These are phyloP conservation scores for Citrullus amarus DNA, from an alignment of 306 rosid genomes.

Conservation along the genomic window DNA sequence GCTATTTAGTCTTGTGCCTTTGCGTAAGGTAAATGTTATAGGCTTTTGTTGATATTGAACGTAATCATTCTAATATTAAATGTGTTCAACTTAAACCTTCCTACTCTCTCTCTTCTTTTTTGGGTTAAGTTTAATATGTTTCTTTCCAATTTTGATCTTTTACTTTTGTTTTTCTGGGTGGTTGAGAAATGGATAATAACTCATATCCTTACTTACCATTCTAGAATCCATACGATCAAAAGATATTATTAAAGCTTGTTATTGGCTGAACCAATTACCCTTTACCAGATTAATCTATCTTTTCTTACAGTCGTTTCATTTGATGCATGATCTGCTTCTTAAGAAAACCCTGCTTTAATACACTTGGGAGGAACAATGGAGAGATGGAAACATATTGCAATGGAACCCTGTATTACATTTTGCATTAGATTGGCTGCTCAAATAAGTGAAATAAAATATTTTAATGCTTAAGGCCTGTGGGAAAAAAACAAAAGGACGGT, in stretches of 20 bases:
- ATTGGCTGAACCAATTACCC: neutral
- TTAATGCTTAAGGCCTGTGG: neutral
- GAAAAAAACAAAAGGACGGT: neutral
- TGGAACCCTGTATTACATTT: neutral
- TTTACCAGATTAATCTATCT: neutral
- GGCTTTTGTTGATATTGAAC: neutral
- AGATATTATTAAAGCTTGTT: neutral
- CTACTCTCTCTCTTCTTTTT: neutral
- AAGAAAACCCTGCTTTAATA: neutral
- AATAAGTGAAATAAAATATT: neutral
- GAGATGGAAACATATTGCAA: neutral
- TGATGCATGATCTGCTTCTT: neutral
- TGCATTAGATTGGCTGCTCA: neutral
- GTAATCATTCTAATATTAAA: neutral
- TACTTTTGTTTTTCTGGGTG: neutral
- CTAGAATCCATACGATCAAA: neutral
- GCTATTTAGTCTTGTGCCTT: slow-evolving; percentile 80
- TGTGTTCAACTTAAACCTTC: neutral
- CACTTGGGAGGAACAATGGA: neutral
- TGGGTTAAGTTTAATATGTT: neutral
- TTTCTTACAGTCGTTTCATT: neutral
- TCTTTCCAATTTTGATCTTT: neutral
- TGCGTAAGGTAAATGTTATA: slow-evolving; percentile 59
- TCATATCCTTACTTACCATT: neutral
- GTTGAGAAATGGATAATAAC: neutral